Percentiles rank a stretch among this genome's conserved stretches.
Conservation (phyloP, 2,329 filamentous ascomycete species). For the Fusarium floridanum region DNA sequence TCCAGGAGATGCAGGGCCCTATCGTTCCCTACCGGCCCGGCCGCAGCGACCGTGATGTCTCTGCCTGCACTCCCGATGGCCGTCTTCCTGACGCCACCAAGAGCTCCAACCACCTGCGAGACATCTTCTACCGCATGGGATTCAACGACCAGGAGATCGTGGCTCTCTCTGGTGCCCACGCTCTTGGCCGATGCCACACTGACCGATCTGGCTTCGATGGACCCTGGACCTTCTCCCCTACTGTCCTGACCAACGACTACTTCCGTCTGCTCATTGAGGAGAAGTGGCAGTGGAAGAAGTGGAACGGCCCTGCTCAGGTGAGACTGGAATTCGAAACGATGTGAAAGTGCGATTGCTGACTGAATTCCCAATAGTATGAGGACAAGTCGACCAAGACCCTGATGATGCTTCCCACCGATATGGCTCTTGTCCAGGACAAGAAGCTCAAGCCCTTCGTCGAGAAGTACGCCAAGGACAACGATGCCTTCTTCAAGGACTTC, state of each 20-base stretch:
- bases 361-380: slow-evolving; percentile 71
- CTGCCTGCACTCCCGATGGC: slow-evolving; percentile 93
- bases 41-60: slow-evolving; percentile 81
- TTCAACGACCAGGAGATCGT: slow-evolving; percentile 98
- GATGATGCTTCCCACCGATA: slow-evolving; percentile 98
- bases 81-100: slow-evolving; percentile 85
- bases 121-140: slow-evolving; percentile 96
- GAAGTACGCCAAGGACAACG: slow-evolving; percentile 91
- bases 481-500: slow-evolving; percentile 95
- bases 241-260: slow-evolving; percentile 94
- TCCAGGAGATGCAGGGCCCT: slow-evolving; percentile 96
- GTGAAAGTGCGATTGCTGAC: slow-evolving; percentile 17
- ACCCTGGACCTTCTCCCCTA: slow-evolving; percentile 93
- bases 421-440: slow-evolving; percentile 90
- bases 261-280: slow-evolving; percentile 88
- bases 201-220: slow-evolving; percentile 90
- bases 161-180: slow-evolving; percentile 86
- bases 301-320: slow-evolving; percentile 86
- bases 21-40: slow-evolving; percentile 90
- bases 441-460: slow-evolving; percentile 83
- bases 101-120: slow-evolving; percentile 84
- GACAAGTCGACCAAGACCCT: slow-evolving; percentile 88
- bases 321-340: slow-evolving; percentile 15
- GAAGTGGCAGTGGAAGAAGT: slow-evolving; percentile 94
- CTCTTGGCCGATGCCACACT: slow-evolving; percentile 89